Base-by-base conservation (phyloP, 345 rosid species). In the Arabidopsis suecica region DNA sequence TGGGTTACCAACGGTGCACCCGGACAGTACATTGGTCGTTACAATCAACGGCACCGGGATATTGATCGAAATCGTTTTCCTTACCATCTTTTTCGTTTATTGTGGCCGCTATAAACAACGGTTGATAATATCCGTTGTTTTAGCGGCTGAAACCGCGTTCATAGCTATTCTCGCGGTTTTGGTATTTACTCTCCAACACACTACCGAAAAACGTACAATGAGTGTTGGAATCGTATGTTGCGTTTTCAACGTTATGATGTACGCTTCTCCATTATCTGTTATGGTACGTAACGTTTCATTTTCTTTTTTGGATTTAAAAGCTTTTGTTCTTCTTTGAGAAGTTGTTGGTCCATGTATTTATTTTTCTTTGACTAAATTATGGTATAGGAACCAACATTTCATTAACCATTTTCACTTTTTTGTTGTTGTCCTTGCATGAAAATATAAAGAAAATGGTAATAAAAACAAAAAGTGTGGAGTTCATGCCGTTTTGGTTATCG, bases 401-500 rank as follows among this genome's bases (percentile, higher is more conserved):
- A 57, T 23, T 54, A 13, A 14, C 10, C 37, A 9, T 41, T 20
- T 61, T 22, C 14, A n/a, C 36, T 33, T 6, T 9, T 11, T 20
- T 5, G 3, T 55, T 34, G 32, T 28, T 28, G 32, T 28, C 32
- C 32, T 28, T 28, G 32, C 4, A 28, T 28, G 32, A 28, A 28
- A 28, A 28, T 28, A 28, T 28, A 28, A 28, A 28, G 98, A 94
- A 88, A 86, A 53, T 86, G 84, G 98, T 91, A 78, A 87, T 89
- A 8, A 63, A 75, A 7, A 87, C 96, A 9, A 89, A 90, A 73
- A 94, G 97, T 49, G 97, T 91, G 81, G 96, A 89, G 81, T 94
- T 82, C 50, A 94, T 94, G 98, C 98, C 98, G 50, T 84, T 94
- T 69, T 82, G 23, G 65, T 53, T 94, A 18, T 94, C 98, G 5